Evolutionary conservation across 2,329 filamentous ascomycete genomes (phyloP).

Genomic region (Acarospora socialis): DNA sequence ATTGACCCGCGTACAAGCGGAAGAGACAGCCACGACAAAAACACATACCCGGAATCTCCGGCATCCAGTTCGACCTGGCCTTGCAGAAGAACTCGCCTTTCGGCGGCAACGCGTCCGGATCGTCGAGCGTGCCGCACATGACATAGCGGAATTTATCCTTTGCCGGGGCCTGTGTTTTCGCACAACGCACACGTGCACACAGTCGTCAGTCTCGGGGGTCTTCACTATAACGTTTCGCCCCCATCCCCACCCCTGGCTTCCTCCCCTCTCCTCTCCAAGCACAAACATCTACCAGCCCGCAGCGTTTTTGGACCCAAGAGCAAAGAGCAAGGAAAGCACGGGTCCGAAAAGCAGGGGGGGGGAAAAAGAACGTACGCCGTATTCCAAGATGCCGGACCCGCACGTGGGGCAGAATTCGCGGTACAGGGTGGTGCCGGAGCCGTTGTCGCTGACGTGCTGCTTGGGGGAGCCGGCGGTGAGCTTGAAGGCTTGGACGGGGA

Average conservation of each 20-base stretch:
- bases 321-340: conserved; percentile 7
- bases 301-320: conserved; percentile 13
- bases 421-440: conserved; percentile 31
- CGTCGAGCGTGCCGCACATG: conserved; percentile 36
- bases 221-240: too few species aligned
- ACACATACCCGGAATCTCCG: conserved; percentile 30
- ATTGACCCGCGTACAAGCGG: neutral
- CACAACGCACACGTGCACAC: too few species aligned
- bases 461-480: conserved; percentile 24
- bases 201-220: too few species aligned
- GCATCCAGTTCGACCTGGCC: conserved; percentile 36
- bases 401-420: conserved; percentile 40
- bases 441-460: conserved; percentile 36
- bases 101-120: conserved; percentile 34
- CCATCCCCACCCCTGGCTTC: too few species aligned
- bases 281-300: conserved; percentile 15
- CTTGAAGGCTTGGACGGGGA: conserved; percentile 30
- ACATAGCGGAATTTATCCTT: conserved; percentile 30
- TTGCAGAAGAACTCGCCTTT: conserved; percentile 44
- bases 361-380: conserved; percentile 27
- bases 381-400: conserved; percentile 38
- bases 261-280: conserved; percentile 7
- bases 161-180: conserved; percentile 12
- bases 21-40: neutral
- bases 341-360: neutral